Conservation (phyloP, 1,139 yeast species). For the Pichia sp. region DNA sequence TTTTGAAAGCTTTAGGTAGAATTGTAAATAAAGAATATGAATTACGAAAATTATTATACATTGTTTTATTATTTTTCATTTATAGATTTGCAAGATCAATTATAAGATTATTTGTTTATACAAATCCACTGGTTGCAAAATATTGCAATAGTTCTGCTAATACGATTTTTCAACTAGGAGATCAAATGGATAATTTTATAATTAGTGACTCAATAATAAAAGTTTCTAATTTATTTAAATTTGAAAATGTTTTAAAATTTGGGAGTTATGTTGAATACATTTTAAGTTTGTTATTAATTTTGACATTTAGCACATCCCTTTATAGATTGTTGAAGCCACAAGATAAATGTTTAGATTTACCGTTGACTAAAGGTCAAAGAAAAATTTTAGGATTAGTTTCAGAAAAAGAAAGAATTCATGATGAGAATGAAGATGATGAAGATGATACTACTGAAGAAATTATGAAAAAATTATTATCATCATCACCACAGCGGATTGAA, state of each 20-base stretch:
- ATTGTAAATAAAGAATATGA: constrained; percentile 26
- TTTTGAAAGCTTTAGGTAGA: constrained; percentile 27
- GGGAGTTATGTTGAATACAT: constrained; percentile 2
- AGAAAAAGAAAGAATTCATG: background rate
- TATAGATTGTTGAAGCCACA: constrained; percentile 27
- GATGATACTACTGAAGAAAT: background rate
- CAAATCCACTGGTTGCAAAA: background rate
- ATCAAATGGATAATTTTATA: background rate
- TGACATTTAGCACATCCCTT: constrained; percentile 20
- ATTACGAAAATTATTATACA: constrained; percentile 21
- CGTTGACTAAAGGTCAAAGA: constrained; percentile 28
- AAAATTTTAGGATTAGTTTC: constrained; percentile 26
- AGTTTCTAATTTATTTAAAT: background rate
- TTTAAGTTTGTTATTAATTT: constrained; percentile 14
- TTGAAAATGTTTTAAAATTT: constrained; percentile 8
- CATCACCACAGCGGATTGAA: constrained; percentile 4
- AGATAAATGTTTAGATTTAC: constrained; percentile 31
- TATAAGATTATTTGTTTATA: constrained; percentile 15
- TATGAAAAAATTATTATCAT: background rate
- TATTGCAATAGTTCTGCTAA: too few relatives aligned
- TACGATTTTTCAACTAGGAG: too few relatives aligned
- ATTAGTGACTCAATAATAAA: background rate
- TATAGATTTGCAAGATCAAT: constrained; percentile 24
- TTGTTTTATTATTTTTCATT: constrained; percentile 17
- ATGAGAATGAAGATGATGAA: constrained; percentile 8